Evolutionary conservation across 805 yeast species (phyloP), one percentile per base, ranked within the genome.

Genomic region (Maudiozyma saulgeensis): DNA sequence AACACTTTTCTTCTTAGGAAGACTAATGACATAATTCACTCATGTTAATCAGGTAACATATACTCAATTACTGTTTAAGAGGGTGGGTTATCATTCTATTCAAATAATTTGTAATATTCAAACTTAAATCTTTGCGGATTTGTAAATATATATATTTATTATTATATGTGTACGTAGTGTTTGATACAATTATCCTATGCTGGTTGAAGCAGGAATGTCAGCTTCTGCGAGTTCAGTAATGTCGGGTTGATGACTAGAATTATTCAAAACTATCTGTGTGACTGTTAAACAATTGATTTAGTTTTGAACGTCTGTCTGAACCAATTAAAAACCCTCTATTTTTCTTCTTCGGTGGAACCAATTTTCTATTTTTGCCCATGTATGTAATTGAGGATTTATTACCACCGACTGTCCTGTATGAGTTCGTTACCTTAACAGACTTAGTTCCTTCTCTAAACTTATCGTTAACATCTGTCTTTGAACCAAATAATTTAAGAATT

Each of bases 381-480:
- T 75, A 76, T 43, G 82, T 75, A 53, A 84, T 75, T 8, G 84
- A 77, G 1, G 84, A 78, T 52, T 72, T 76, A 4, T 78, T 68
- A 7, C 82, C 78, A 1, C 79, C 71, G 1, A 79, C 82, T 11
- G 75, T 72, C 60, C 73, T 80, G 57, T 78, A 77, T 28, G 75
- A 72, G 34, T 76, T 76, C 43, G 79, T 72, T 5, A 79, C 64
- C 1, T 78, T 78, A 18, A 82, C 84, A 6, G 67, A 59, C 39
- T 67, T 69, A 23, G 67, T 70, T 23, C 73, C 75, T 37, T 70
- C 75, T 49, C 70, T 69, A 49, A 67, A 71, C 34, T 66, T 69
- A 13, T 65, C 68, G 43, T 67, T 70, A n/a, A 66, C 64, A 35
- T 67, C 71, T 2, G 60, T 60, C 48, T 59, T 63, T 2, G 74